A percentile compares a stretch with the other conserved stretches of the same genome.
phyloP scores from a whole-genome alignment of 768 basidiomycete species.

The Pisolithus tinctorius region DNA sequence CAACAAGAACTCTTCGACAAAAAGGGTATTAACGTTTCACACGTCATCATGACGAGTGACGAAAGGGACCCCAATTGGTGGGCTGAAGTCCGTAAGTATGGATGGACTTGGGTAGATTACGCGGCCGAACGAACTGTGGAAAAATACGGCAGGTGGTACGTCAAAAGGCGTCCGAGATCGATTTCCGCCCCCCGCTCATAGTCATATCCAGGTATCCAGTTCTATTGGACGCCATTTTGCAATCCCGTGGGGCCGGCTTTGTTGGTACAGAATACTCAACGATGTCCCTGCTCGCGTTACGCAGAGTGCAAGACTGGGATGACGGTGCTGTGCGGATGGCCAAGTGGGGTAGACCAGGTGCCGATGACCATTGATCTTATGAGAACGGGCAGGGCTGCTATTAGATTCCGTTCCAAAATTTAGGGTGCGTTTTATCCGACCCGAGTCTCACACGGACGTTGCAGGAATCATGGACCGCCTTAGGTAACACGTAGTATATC shows the following conservation, averaged over 20 bases:
- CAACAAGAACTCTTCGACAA: constrained; percentile 39
- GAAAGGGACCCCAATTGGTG: constrained; percentile 54
- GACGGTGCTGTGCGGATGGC: constrained; percentile 45
- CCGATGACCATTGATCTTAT: constrained; percentile 45
- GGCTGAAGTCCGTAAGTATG: constrained; percentile 40
- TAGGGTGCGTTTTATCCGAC: background rate
- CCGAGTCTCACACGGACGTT: background rate
- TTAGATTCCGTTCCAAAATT: too few species aligned
- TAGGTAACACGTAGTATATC: background rate
- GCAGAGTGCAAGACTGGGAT: constrained; percentile 64
- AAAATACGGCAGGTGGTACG: constrained; percentile 44
- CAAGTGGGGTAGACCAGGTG: constrained; percentile 50
- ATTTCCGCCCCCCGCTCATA: background rate
- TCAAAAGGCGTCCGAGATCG: background rate
- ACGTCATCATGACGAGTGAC: constrained; percentile 62
- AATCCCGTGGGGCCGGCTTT: constrained; percentile 60
- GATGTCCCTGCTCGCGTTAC: constrained; percentile 58
- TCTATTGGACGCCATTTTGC: constrained; percentile 68
- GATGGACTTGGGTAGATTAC: constrained; percentile 51
- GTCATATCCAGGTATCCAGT: constrained; percentile 53
- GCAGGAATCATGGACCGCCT: background rate
- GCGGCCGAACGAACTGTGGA: constrained; percentile 35
- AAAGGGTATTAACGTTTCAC: constrained; percentile 39
- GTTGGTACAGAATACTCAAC: constrained; percentile 69
- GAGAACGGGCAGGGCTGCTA: too few species aligned